Percentiles rank a stretch among this genome's conserved stretches.
Conservation (phyloP, 176 grass and related monocot genomes). For the Musa acuminata region DNA sequence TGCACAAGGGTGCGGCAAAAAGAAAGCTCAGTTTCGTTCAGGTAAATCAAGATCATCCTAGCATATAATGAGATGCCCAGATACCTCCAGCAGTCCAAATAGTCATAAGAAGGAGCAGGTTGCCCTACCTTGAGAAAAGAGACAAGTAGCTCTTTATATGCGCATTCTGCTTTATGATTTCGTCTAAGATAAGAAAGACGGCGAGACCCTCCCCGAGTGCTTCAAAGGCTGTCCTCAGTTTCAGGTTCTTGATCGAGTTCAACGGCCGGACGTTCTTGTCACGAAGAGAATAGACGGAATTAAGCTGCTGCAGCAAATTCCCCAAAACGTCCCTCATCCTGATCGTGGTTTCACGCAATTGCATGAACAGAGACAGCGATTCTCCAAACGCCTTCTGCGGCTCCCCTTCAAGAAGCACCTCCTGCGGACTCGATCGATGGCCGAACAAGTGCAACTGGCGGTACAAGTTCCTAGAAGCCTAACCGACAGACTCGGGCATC, state of each 20-base stretch:
- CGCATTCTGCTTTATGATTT: constrained; percentile 56
- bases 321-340: constrained; percentile 36
- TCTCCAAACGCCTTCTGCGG: constrained; percentile 59
- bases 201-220: constrained; percentile 44
- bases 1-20: not conserved
- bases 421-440: constrained; percentile 29
- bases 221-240: constrained; percentile 51
- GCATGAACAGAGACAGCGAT: constrained; percentile 47
- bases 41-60: not conserved
- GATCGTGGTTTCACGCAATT: constrained; percentile 45
- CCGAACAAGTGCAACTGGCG: constrained; percentile 45
- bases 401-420: constrained; percentile 61
- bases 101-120: not conserved
- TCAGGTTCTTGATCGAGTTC: constrained; percentile 57
- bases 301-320: constrained; percentile 64
- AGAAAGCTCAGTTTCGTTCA: not conserved
- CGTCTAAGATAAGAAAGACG: constrained; percentile 61
- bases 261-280: constrained; percentile 59
- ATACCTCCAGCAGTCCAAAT: not conserved
- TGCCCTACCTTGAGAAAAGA: constrained; percentile 52
- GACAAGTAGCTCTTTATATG: constrained; percentile 41
- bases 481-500: constrained; percentile 1
- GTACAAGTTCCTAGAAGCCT: constrained; percentile 58
- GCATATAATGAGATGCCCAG: not conserved
- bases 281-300: constrained; percentile 42